phyloP scores from a whole-genome alignment of 192 early-diverging fungal species.

The Podila verticillata region DNA sequence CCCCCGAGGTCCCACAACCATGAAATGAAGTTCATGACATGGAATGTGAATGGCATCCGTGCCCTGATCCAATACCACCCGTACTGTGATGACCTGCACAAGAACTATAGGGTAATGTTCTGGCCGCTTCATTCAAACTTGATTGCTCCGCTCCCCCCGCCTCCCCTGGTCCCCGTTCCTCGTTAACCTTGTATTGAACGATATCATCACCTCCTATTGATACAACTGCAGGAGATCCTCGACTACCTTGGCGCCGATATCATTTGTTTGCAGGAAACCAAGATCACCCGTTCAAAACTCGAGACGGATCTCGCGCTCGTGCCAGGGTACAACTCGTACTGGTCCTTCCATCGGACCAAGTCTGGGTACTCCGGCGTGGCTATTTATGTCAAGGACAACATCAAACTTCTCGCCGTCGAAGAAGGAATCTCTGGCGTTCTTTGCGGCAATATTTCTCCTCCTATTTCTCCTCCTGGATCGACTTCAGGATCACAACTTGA shows the following conservation, averaged over 20 bases:
- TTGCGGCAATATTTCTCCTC: background rate
- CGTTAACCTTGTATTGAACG: too few relatives aligned
- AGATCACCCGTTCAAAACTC: slow-evolving; percentile 66
- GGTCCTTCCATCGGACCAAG: slow-evolving; percentile 67
- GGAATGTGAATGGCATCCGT: slow-evolving; percentile 70
- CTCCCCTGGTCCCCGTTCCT: slow-evolving; percentile 12
- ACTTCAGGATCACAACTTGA: background rate
- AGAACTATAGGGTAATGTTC: slow-evolving; percentile 54
- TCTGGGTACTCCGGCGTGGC: slow-evolving; percentile 78
- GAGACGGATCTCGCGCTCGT: slow-evolving; percentile 68
- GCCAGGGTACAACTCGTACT: slow-evolving; percentile 77
- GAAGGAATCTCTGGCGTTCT: slow-evolving; percentile 73
- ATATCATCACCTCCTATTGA: background rate
- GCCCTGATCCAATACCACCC: slow-evolving; percentile 62
- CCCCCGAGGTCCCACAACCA: too few relatives aligned
- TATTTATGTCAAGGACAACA: slow-evolving; percentile 65
- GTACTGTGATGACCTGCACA: slow-evolving; percentile 55
- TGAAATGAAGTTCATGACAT: slow-evolving; percentile 67
- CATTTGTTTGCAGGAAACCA: slow-evolving; percentile 85
- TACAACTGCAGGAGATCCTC: slow-evolving; percentile 43
- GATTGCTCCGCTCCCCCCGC: slow-evolving; percentile 20
- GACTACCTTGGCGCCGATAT: slow-evolving; percentile 64
- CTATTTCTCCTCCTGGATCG: background rate
- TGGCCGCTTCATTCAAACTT: slow-evolving; percentile 22
- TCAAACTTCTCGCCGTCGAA: slow-evolving; percentile 66